Conservation (phyloP, 257 asterid genomes). For the Ilex aquifolium region DNA sequence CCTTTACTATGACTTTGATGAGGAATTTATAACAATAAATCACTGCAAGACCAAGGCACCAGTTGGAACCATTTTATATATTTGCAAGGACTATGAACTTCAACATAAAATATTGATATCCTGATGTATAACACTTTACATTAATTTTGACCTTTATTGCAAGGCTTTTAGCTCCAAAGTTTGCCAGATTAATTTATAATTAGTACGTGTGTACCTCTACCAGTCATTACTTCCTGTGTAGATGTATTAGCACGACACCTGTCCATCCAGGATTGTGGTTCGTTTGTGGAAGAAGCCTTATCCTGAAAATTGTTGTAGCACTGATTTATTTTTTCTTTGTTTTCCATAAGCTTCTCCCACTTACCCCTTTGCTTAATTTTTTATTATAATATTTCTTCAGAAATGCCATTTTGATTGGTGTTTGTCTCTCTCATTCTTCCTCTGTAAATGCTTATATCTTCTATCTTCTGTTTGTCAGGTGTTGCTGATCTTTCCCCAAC, state of each 20-base stretch:
- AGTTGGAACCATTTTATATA: no score
- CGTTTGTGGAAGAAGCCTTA: neutral
- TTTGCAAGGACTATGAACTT: no score
- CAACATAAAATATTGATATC: no score
- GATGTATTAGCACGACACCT: neutral
- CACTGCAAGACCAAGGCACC: no score
- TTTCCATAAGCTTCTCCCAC: neutral
- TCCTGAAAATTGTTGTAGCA: slow-evolving; percentile 12
- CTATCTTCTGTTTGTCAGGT: slow-evolving; percentile 50
- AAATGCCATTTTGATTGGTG: neutral
- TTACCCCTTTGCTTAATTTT: neutral
- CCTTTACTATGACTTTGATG: no score
- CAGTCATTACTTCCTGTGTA: neutral
- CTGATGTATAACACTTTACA: no score
- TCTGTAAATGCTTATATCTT: neutral
- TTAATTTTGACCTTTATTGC: no score
- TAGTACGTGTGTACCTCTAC: neutral
- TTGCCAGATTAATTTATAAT: no score
- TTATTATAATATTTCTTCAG: slow-evolving; percentile 2
- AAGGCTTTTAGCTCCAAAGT: no score
- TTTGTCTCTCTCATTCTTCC: slow-evolving; percentile 11
- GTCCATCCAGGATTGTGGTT: neutral
- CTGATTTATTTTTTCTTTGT: slow-evolving; percentile 1
- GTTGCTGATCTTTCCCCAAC: slow-evolving; percentile 62
- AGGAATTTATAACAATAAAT: no score